Evolutionary conservation across 129 eudicot species (phyloP).

Genomic region (Gnaphalium uliginosum): DNA sequence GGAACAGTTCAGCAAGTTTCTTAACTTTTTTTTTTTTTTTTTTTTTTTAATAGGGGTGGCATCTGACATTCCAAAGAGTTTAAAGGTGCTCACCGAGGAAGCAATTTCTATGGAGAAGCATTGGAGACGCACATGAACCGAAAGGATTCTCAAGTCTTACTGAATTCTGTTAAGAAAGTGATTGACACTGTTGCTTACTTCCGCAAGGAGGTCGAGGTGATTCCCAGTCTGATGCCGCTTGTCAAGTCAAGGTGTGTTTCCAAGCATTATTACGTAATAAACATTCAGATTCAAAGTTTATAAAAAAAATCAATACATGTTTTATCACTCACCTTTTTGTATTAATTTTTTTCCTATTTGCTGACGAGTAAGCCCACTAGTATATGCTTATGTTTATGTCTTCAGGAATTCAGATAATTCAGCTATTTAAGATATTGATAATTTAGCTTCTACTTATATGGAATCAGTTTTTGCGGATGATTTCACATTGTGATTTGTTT

Average conservation of each 20-base stretch:
- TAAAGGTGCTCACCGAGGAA: background rate
- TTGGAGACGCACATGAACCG: background rate
- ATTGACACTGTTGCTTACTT: background rate
- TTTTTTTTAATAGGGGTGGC: background rate
- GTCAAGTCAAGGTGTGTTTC: background rate
- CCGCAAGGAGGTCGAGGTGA: background rate
- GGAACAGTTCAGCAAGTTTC: background rate
- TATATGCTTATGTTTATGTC: too few species aligned
- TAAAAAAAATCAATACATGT: too few species aligned
- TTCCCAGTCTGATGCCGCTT: background rate
- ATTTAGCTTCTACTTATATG: too few species aligned
- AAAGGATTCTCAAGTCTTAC: background rate
- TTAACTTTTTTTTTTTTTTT: background rate
- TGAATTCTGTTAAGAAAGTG: background rate
- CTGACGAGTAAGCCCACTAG: too few species aligned
- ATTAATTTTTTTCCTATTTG: too few species aligned
- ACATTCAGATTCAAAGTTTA: too few species aligned
- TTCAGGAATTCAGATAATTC: too few species aligned
- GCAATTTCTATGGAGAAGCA: background rate
- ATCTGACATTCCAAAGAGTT: background rate
- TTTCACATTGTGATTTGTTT: background rate
- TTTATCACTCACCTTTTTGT: too few species aligned
- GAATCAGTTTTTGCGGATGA: too few species aligned
- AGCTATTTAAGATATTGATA: too few species aligned
- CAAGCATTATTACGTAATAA: background rate